Percentiles rank a stretch among this genome's conserved stretches.
phyloP scores from a whole-genome alignment of 257 asterid species.

The Petrea volubilis region DNA sequence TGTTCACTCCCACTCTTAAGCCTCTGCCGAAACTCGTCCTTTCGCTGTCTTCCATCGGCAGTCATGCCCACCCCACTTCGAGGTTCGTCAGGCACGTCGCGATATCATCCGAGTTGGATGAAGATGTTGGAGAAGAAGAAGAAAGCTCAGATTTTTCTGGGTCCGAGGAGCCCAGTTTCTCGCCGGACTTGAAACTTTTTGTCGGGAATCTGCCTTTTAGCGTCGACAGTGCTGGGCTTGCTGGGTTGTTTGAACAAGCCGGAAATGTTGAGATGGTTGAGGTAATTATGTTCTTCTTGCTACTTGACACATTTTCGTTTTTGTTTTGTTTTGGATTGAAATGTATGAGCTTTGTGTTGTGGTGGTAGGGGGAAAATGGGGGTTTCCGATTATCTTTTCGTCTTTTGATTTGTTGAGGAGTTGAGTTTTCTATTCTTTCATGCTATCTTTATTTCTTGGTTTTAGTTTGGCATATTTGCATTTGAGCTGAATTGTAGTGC shows the following conservation, averaged over 20 bases:
- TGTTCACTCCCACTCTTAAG: conserved; percentile 39
- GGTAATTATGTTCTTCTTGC: conserved; percentile 41
- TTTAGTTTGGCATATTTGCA: background rate
- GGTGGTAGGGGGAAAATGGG: background rate
- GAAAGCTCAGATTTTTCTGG: conserved; percentile 13
- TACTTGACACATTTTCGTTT: background rate
- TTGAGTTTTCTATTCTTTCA: background rate
- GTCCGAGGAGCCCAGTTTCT: conserved; percentile 34
- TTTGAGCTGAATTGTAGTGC: no score
- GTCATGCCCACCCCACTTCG: conserved; percentile 8
- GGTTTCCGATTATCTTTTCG: background rate
- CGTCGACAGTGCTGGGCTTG: conserved; percentile 79
- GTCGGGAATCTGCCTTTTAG: conserved; percentile 86
- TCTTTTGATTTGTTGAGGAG: background rate
- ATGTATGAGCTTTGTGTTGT: background rate
- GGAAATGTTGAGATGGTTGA: conserved; percentile 93
- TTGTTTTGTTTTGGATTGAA: no score
- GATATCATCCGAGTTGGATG: conserved; percentile 59
- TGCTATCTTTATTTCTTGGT: background rate
- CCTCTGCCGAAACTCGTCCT: conserved; percentile 37
- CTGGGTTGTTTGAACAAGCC: conserved; percentile 73
- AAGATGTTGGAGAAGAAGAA: conserved; percentile 34
- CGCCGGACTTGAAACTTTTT: conserved; percentile 71
- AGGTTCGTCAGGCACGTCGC: conserved; percentile 53
- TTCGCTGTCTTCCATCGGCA: conserved; percentile 31